These are phyloP conservation scores for Heteromeles arbutifolia DNA, from an alignment of 306 rosid species.

Conservation along the genomic window DNA sequence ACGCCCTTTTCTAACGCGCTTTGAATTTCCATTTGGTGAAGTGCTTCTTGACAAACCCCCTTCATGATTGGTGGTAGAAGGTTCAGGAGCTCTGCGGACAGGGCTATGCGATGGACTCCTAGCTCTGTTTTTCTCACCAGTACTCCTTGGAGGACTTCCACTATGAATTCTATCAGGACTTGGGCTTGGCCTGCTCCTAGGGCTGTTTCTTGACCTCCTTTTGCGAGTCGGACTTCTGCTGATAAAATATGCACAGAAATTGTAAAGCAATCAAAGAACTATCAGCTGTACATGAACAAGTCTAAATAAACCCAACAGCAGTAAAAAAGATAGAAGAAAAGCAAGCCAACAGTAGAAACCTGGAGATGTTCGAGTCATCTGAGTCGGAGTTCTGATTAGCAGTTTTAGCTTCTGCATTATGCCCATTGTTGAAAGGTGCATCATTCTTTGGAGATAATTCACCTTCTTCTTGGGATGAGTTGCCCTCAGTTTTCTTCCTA, in stretches of 20 bases:
- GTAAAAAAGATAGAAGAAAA: constrained; percentile 1
- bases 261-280: constrained; percentile 7
- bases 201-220: constrained; percentile 26
- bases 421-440: constrained; percentile 41
- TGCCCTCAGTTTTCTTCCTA: constrained; percentile 29
- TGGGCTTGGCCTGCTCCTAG: constrained; percentile 21
- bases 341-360: constrained; percentile 42
- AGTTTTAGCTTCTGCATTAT: constrained; percentile 41
- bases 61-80: constrained; percentile 37
- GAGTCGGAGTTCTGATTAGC: constrained; percentile 36
- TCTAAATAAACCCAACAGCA: neutral
- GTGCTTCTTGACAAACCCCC: constrained; percentile 59
- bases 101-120: constrained; percentile 38
- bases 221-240: constrained; percentile 50
- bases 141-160: constrained; percentile 32
- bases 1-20: constrained; percentile 92
- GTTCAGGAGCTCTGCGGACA: constrained; percentile 37
- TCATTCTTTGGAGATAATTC: constrained; percentile 70
- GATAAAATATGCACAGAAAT: constrained; percentile 14
- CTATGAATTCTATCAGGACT: constrained; percentile 39
- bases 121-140: constrained; percentile 33
- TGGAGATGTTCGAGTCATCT: constrained; percentile 54
- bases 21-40: constrained; percentile 72
- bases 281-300: neutral
- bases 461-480: constrained; percentile 73